A percentile compares a stretch with the other conserved stretches of the same genome.
These are phyloP conservation scores for Cladosporium sp. DNA, from an alignment of 2,329 filamentous ascomycete genomes.

Conservation along the genomic window DNA sequence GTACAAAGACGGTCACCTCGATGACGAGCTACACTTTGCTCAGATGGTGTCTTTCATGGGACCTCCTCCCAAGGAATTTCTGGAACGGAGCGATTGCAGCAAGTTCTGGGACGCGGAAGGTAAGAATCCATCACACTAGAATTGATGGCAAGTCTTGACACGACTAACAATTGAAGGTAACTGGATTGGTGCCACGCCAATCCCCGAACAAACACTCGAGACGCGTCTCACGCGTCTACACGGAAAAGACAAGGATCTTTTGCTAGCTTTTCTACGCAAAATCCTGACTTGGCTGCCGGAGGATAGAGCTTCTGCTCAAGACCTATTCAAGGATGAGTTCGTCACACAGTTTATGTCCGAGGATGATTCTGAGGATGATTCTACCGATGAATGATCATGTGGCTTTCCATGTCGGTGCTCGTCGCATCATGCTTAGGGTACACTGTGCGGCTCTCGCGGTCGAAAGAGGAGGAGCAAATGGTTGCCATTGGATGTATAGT, in stretches of 20 bases:
- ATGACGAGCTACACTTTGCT: constrained; percentile 21
- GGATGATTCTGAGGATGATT: too few relatives aligned
- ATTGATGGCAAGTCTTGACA: background rate
- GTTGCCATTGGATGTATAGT: too few relatives aligned
- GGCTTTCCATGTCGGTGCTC: too few relatives aligned
- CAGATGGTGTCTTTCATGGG: constrained; percentile 37
- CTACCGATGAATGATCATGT: too few relatives aligned
- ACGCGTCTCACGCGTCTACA: background rate
- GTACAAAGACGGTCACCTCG: constrained; percentile 3
- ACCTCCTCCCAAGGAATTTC: constrained; percentile 32
- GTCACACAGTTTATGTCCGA: too few relatives aligned
- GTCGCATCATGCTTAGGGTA: too few relatives aligned
- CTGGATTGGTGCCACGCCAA: background rate
- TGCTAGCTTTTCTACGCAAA: background rate
- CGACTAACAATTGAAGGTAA: background rate
- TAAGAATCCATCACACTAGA: constrained; percentile 8
- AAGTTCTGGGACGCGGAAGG: constrained; percentile 27
- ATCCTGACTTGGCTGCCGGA: background rate
- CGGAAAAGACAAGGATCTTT: background rate
- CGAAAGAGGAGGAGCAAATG: too few relatives aligned
- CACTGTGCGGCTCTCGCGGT: too few relatives aligned
- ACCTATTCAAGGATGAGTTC: background rate
- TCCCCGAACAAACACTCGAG: background rate
- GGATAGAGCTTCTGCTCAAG: background rate
- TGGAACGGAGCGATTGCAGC: constrained; percentile 27